phyloP scores from a whole-genome alignment of 495 filamentous ascomycete species.

The Aspergillus nanangensis region DNA sequence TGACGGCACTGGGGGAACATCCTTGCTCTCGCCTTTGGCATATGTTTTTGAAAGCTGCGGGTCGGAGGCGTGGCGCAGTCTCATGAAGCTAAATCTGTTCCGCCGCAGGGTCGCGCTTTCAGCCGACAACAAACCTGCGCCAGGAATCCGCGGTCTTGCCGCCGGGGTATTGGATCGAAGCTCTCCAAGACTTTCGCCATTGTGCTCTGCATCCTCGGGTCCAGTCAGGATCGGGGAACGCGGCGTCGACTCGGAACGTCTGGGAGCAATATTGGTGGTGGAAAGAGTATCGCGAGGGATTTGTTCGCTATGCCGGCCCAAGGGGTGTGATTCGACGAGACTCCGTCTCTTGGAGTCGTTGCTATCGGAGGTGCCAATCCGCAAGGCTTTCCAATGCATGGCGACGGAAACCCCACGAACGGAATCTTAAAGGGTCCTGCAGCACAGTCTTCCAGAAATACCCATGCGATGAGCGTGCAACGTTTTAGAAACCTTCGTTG shows the following conservation, averaged over 20 bases:
- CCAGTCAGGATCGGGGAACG: conserved; percentile 21
- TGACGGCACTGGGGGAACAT: conserved; percentile 69
- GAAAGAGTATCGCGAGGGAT: conserved; percentile 35
- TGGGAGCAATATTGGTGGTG: conserved; percentile 21
- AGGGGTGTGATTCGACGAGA: conserved; percentile 25
- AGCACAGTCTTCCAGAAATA: too few species aligned
- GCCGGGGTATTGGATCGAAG: conserved; percentile 12
- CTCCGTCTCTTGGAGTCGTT: conserved; percentile 36
- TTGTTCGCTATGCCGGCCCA: conserved; percentile 40
- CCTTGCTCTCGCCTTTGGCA: conserved; percentile 58
- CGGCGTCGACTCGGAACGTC: conserved; percentile 37
- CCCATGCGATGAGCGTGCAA: too few species aligned
- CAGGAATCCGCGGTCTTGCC: conserved; percentile 9
- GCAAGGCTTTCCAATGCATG: conserved; percentile 47
- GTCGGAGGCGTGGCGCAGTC: conserved; percentile 89
- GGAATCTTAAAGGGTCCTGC: too few species aligned
- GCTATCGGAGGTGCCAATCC: conserved; percentile 34
- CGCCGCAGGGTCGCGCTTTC: conserved; percentile 28
- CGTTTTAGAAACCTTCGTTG: too few species aligned
- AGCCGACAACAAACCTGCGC: conserved; percentile 15
- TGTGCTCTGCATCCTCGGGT: conserved; percentile 7
- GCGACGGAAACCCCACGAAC: conserved; percentile 18
- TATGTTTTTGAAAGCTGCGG: conserved; percentile 83
- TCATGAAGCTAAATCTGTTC: conserved; percentile 83
- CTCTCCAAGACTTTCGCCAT: conserved; percentile 12